phyloP scores from a whole-genome alignment of 805 yeast genomes.

The Starmerella apis region DNA sequence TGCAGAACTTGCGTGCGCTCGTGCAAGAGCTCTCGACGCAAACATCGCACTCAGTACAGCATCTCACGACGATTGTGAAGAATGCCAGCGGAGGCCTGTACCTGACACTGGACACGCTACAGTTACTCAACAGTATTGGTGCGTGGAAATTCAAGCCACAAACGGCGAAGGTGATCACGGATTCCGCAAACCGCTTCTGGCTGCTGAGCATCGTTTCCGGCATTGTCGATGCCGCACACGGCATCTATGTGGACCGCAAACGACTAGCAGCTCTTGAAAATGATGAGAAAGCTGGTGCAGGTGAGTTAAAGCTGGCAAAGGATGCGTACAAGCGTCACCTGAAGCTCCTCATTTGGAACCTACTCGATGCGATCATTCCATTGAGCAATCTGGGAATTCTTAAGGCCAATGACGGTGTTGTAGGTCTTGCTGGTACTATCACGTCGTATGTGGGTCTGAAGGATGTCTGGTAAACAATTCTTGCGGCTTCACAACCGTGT shows the following conservation, averaged over 20 bases:
- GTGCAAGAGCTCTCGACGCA: slow-evolving; percentile 58
- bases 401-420: slow-evolving; percentile 60
- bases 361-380: slow-evolving; percentile 65
- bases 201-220: slow-evolving; percentile 57
- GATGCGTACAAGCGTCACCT: slow-evolving; percentile 17
- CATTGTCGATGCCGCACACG: slow-evolving; percentile 48
- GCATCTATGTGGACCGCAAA: slow-evolving; percentile 38
- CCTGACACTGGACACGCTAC: slow-evolving; percentile 31
- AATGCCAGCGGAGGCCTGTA: slow-evolving; percentile 32
- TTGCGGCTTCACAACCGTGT: too few species aligned
- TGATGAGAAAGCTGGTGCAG: slow-evolving; percentile 33
- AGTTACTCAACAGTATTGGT: slow-evolving; percentile 28
- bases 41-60: slow-evolving; percentile 49
- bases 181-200: slow-evolving; percentile 46
- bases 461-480: slow-evolving; percentile 19
- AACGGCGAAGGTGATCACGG: slow-evolving; percentile 19
- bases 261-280: slow-evolving; percentile 27
- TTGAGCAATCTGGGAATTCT: slow-evolving; percentile 53
- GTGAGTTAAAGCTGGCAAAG: slow-evolving; percentile 35
- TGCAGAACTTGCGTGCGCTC: slow-evolving; percentile 57
- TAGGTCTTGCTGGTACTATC: slow-evolving; percentile 74
- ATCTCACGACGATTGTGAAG: slow-evolving; percentile 35
- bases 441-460: slow-evolving; percentile 68
- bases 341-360: slow-evolving; percentile 54
- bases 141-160: slow-evolving; percentile 31